These are phyloP conservation scores for Cubamyces lactineus DNA, from an alignment of 768 basidiomycete genomes.

Conservation along the genomic window DNA sequence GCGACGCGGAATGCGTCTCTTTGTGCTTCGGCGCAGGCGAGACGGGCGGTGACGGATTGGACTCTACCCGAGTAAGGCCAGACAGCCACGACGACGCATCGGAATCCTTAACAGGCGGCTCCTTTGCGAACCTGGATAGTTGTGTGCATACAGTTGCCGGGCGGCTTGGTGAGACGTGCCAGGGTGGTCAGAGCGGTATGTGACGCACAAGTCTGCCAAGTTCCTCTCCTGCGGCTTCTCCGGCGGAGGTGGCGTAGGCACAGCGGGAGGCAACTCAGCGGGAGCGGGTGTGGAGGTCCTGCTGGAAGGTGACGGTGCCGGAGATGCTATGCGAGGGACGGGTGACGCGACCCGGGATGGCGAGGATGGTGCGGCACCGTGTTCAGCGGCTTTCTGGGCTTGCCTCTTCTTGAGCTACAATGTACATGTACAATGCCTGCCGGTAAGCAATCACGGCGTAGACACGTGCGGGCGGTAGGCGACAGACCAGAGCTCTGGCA, in stretches of 20 bases:
- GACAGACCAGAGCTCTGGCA: constrained; percentile 77
- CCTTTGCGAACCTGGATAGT: constrained; percentile 45
- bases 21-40: constrained; percentile 40
- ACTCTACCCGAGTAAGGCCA: constrained; percentile 53
- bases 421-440: constrained; percentile 44
- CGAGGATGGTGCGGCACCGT: neutral
- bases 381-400: constrained; percentile 62
- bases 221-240: constrained; percentile 43
- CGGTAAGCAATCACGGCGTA: neutral
- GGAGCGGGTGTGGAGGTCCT: constrained; percentile 37
- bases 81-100: constrained; percentile 59
- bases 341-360: constrained; percentile 31
- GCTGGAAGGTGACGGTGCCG: constrained; percentile 48
- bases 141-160: no score
- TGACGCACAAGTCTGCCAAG: constrained; percentile 66
- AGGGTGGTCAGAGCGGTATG: constrained; percentile 20
- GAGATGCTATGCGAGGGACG: constrained; percentile 42
- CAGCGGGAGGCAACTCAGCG: constrained; percentile 27
- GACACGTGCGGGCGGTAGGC: neutral
- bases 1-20: constrained; percentile 16
- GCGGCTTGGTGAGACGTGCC: neutral
- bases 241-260: constrained; percentile 8
- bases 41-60: constrained; percentile 31
- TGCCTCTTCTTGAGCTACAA: constrained; percentile 80
- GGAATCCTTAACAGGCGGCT: constrained; percentile 36